Evolutionary conservation across 495 filamentous ascomycete genomes (phyloP).

Genomic region (Bacidia rubella): DNA sequence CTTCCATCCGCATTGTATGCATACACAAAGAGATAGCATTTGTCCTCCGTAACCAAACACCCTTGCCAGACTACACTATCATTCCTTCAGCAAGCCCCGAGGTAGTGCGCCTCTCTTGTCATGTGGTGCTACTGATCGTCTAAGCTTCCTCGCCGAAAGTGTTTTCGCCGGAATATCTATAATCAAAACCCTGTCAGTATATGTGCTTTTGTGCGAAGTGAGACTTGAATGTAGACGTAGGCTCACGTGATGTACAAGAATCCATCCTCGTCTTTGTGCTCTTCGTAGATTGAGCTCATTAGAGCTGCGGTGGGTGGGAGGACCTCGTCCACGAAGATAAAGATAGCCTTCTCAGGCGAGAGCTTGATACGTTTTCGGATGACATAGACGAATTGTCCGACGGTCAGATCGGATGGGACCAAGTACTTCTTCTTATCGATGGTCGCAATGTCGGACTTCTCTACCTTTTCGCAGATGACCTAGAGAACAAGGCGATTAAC

Average conservation of each 20-base stretch:
- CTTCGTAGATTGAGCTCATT: conserved; percentile 99
- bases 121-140: neutral
- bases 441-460: conserved; percentile 97
- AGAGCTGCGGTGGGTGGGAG: conserved; percentile 91
- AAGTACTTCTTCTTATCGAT: conserved; percentile 99
- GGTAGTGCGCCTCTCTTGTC: neutral
- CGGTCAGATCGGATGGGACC: conserved; percentile 92
- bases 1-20: no score
- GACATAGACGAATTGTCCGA: conserved; percentile 99
- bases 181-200: conserved; percentile 27
- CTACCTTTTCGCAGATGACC: conserved; percentile 99
- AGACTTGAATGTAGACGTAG: conserved; percentile 2
- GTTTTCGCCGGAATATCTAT: conserved; percentile 98
- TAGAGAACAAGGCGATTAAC: conserved; percentile 23
- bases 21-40: no score
- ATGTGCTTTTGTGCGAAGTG: neutral
- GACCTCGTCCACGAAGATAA: conserved; percentile 99
- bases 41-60: no score
- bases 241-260: conserved; percentile 47
- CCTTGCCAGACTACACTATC: no score
- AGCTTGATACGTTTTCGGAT: conserved; percentile 99
- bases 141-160: conserved; percentile 55
- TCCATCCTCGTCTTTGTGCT: conserved; percentile 68
- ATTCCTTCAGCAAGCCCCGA: neutral
- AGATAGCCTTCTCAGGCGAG: conserved; percentile 98